A percentile compares a stretch with the other conserved stretches of the same genome.
Conservation (phyloP, 139 green algal genomes). For the Chlamydomonas sphaeroides region DNA sequence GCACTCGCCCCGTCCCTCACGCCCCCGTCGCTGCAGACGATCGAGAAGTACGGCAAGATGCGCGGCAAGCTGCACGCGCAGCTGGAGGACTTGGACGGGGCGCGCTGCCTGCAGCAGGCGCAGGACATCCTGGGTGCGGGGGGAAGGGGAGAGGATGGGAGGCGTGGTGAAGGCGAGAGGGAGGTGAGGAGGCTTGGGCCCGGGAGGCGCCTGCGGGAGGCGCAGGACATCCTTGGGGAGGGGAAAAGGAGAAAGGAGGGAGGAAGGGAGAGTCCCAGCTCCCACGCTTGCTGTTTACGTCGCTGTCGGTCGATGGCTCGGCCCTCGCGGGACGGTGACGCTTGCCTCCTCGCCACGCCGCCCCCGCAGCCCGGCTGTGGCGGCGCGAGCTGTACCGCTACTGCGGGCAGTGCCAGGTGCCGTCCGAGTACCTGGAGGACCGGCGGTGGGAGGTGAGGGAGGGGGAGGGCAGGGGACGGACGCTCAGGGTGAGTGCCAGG, state of each 20-base stretch:
- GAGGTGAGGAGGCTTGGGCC: no score
- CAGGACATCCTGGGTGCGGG: conserved; percentile 73
- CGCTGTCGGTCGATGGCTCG: no score
- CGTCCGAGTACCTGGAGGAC: conserved; percentile 29
- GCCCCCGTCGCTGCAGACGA: not conserved
- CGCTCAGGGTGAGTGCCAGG: not conserved
- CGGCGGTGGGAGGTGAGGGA: conserved; percentile 14
- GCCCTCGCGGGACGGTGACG: no score
- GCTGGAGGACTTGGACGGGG: conserved; percentile 40
- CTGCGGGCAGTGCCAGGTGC: conserved; percentile 63
- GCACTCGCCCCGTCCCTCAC: not conserved
- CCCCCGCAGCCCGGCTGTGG: conserved; percentile 62
- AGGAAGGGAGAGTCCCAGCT: no score
- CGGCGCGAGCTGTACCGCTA: conserved; percentile 80
- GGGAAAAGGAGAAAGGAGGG: no score
- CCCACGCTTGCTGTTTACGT: no score
- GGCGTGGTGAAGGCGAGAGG: no score
- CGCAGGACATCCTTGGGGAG: no score
- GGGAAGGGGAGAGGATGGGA: no score
- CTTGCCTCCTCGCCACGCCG: no score
- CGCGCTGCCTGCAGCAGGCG: conserved; percentile 39
- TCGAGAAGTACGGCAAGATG: conserved; percentile 10
- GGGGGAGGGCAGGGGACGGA: not conserved
- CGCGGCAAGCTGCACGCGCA: not conserved
- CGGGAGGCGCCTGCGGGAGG: no score